phyloP scores from a whole-genome alignment of 208 protist genomes.

The Trypanosoma lewisi region DNA sequence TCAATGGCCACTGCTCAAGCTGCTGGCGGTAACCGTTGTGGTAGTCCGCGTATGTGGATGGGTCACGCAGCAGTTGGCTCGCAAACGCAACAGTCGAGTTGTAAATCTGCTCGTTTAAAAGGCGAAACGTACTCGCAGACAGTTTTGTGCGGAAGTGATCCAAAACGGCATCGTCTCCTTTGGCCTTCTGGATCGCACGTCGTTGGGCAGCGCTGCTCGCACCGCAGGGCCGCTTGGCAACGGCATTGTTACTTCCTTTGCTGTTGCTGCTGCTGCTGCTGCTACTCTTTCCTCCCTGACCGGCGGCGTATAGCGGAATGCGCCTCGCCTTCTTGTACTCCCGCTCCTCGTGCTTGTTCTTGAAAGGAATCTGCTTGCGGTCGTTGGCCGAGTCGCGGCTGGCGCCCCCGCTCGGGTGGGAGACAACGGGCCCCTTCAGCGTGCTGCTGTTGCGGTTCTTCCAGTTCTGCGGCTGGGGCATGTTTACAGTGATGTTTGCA shows the following conservation, averaged over 20 bases:
- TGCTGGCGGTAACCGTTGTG: constrained; percentile 93
- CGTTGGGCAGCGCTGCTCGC: constrained; percentile 86
- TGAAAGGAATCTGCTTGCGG: constrained; percentile 62
- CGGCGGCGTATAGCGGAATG: constrained; percentile 43
- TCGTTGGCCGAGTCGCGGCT: constrained; percentile 82
- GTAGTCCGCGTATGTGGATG: constrained; percentile 84
- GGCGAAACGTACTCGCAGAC: constrained; percentile 80
- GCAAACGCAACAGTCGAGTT: constrained; percentile 78
- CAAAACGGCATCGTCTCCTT: constrained; percentile 77
- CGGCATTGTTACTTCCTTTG: constrained; percentile 25
- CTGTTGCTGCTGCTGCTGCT: too few relatives aligned
- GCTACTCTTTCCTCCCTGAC: constrained; percentile 28
- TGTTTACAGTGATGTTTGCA: neutral
- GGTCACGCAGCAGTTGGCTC: constrained; percentile 73
- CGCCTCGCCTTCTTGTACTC: constrained; percentile 56
- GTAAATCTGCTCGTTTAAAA: constrained; percentile 90
- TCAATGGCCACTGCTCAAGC: constrained; percentile 91
- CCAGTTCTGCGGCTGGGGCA: neutral
- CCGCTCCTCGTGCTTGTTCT: constrained; percentile 52
- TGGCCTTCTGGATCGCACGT: constrained; percentile 61
- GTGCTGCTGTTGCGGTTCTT: constrained; percentile 37
- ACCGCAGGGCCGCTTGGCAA: constrained; percentile 25
- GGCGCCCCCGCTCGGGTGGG: constrained; percentile 35
- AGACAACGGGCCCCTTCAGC: constrained; percentile 76
- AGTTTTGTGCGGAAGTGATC: constrained; percentile 84